Conservation (phyloP, 495 filamentous ascomycete genomes). For the Physcia stellaris region DNA sequence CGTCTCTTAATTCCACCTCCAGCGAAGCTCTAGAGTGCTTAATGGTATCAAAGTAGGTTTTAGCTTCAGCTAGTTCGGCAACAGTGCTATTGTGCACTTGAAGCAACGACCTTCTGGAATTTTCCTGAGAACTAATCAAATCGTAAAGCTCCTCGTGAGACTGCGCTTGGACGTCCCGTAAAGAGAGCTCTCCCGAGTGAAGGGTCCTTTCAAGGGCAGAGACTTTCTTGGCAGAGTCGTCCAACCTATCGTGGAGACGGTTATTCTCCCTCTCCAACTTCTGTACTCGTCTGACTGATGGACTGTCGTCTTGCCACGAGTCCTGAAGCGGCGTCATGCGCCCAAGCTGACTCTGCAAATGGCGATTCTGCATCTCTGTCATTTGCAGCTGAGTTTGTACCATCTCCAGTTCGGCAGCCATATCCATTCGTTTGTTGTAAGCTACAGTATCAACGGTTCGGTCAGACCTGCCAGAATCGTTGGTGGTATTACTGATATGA, state of each 20-base stretch:
- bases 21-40: slow-evolving; percentile 62
- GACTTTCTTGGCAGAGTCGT: slow-evolving; percentile 88
- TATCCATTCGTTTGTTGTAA: slow-evolving; percentile 81
- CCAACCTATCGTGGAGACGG: slow-evolving; percentile 85
- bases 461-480: slow-evolving; percentile 79
- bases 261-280: slow-evolving; percentile 89
- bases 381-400: slow-evolving; percentile 92
- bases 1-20: slow-evolving; percentile 85
- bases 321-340: slow-evolving; percentile 43
- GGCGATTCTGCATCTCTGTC: slow-evolving; percentile 89
- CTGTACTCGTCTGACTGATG: slow-evolving; percentile 67
- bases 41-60: slow-evolving; percentile 71
- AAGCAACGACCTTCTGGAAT: slow-evolving; percentile 67
- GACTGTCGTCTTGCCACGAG: slow-evolving; percentile 66
- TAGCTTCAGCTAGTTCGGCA: slow-evolving; percentile 71
- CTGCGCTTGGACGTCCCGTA: slow-evolving; percentile 84
- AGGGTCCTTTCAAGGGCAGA: slow-evolving; percentile 80
- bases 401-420: slow-evolving; percentile 81
- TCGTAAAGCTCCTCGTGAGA: slow-evolving; percentile 94
- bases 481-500: slow-evolving; percentile 47
- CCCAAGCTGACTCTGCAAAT: slow-evolving; percentile 80
- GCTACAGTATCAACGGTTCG: slow-evolving; percentile 78
- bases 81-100: slow-evolving; percentile 76
- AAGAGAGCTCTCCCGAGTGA: slow-evolving; percentile 72
- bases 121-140: slow-evolving; percentile 85